Evolutionary conservation across 2,329 filamentous ascomycete genomes (phyloP).

Genomic region (Metarhizium robertsii): DNA sequence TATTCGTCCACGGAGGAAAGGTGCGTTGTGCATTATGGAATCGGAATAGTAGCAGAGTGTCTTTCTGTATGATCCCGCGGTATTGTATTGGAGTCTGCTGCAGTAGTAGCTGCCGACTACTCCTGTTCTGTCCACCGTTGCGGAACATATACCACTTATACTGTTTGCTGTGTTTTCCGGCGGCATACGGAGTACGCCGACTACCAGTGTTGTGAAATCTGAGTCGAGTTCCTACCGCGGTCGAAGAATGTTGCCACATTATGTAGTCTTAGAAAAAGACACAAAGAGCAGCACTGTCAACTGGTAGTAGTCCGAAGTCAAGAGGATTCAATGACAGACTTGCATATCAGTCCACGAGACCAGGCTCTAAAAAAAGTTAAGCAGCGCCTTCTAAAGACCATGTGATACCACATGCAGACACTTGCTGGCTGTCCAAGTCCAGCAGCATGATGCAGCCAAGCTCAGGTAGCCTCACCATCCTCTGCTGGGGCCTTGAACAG

Average conservation of each 20-base stretch:
- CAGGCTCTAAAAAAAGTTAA: background rate
- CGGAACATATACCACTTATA: too few species aligned
- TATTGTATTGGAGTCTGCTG: background rate
- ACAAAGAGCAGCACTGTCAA: background rate
- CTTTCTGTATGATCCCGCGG: background rate
- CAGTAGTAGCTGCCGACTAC: background rate
- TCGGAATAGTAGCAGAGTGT: background rate
- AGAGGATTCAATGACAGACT: background rate
- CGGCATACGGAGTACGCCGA: too few species aligned
- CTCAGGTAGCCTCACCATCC: too few species aligned
- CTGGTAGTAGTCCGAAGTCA: background rate
- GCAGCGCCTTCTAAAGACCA: too few species aligned
- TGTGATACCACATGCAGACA: too few species aligned
- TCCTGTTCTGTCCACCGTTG: background rate
- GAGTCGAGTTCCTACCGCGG: background rate
- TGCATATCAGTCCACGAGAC: background rate
- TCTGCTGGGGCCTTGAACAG: too few species aligned
- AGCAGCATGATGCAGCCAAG: too few species aligned
- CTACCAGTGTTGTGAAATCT: too few species aligned
- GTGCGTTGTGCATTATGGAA: background rate
- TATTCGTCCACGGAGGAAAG: background rate
- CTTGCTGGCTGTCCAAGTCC: too few species aligned
- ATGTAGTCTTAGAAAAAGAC: background rate
- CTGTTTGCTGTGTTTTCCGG: too few species aligned
- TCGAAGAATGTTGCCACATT: background rate